Evolutionary conservation across 805 yeast species (phyloP).

Genomic region (Metschnikowia gruessii): DNA sequence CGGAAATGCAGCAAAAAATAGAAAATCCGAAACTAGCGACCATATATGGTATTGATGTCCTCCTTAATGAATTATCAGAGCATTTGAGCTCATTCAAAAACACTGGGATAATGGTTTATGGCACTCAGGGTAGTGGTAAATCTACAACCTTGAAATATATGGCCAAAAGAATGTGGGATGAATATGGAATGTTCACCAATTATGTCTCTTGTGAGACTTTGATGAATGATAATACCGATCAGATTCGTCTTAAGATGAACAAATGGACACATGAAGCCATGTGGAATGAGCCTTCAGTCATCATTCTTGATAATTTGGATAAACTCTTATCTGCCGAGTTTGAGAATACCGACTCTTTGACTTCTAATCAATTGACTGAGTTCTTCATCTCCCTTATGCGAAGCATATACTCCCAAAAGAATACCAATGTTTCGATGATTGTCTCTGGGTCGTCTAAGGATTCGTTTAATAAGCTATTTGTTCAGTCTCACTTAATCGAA

Average conservation of each 20-base stretch:
- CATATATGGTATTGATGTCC: slow-evolving; percentile 54
- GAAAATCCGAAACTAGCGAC: slow-evolving; percentile 25
- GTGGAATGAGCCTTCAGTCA: slow-evolving; percentile 76
- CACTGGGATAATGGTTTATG: slow-evolving; percentile 62
- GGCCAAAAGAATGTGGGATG: slow-evolving; percentile 30
- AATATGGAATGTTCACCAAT: slow-evolving; percentile 46
- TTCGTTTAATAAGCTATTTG: slow-evolving; percentile 55
- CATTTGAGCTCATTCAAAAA: slow-evolving; percentile 43
- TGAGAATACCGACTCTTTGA: slow-evolving; percentile 55
- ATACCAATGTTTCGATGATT: slow-evolving; percentile 51
- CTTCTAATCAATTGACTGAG: slow-evolving; percentile 65
- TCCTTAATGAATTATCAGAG: slow-evolving; percentile 39
- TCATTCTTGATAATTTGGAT: slow-evolving; percentile 78
- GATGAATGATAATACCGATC: slow-evolving; percentile 52
- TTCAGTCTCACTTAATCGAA: slow-evolving; percentile 69
- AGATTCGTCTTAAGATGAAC: slow-evolving; percentile 43
- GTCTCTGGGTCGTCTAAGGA: slow-evolving; percentile 65
- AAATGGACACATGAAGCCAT: slow-evolving; percentile 50
- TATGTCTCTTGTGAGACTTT: slow-evolving; percentile 52
- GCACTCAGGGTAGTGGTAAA: slow-evolving; percentile 83
- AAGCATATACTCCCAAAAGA: slow-evolving; percentile 43
- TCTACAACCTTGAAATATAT: slow-evolving; percentile 50
- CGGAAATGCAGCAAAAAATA: slow-evolving; percentile 31
- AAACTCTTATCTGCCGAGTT: slow-evolving; percentile 64
- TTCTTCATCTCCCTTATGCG: slow-evolving; percentile 46